Percentiles rank a stretch among this genome's conserved stretches.
Conservation (phyloP, 306 rosid genomes). For the Cotoneaster glaucophyllus region DNA sequence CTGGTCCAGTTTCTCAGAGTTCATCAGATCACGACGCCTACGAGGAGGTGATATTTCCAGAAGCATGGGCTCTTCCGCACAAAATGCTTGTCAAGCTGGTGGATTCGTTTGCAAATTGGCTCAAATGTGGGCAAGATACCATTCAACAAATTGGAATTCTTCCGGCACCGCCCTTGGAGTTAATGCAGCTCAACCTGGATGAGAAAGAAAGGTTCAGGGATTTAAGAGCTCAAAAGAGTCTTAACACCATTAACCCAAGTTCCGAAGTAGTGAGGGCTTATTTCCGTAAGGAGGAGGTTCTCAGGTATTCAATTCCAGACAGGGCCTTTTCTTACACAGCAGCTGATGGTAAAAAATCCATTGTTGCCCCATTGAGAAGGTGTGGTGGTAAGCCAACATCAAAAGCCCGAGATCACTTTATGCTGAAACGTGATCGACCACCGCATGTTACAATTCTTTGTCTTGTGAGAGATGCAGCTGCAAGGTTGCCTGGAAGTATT, state of each 20-base stretch:
- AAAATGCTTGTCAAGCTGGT: slow-evolving; percentile 97
- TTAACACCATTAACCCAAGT: slow-evolving; percentile 79
- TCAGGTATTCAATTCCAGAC: slow-evolving; percentile 97
- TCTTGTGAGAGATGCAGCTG: slow-evolving; percentile 98
- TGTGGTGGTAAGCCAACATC: slow-evolving; percentile 99
- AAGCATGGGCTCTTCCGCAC: slow-evolving; percentile 91
- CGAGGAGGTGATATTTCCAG: slow-evolving; percentile 84
- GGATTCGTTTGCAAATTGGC: slow-evolving; percentile 97
- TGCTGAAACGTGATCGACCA: slow-evolving; percentile 97
- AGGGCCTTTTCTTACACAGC: slow-evolving; percentile 95
- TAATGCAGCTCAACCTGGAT: slow-evolving; percentile 88
- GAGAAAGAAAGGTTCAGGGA: slow-evolving; percentile 98
- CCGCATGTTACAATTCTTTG: slow-evolving; percentile 99
- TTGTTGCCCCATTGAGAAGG: slow-evolving; percentile 97
- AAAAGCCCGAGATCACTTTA: slow-evolving; percentile 97
- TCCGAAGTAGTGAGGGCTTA: slow-evolving; percentile 87
- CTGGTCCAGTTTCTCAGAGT: slow-evolving; percentile 61
- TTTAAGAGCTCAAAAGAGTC: slow-evolving; percentile 97
- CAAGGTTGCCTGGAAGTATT: slow-evolving; percentile 97
- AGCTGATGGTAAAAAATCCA: slow-evolving; percentile 95
- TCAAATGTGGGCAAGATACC: slow-evolving; percentile 98
- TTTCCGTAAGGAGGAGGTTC: slow-evolving; percentile 92
- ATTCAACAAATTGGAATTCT: slow-evolving; percentile 97
- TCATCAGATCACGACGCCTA: slow-evolving; percentile 52
- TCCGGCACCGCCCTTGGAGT: slow-evolving; percentile 85